Evolutionary conservation across 2,329 filamentous ascomycete species (phyloP), one percentile per base, ranked within the genome.

Genomic region (Penicillium sp.): DNA sequence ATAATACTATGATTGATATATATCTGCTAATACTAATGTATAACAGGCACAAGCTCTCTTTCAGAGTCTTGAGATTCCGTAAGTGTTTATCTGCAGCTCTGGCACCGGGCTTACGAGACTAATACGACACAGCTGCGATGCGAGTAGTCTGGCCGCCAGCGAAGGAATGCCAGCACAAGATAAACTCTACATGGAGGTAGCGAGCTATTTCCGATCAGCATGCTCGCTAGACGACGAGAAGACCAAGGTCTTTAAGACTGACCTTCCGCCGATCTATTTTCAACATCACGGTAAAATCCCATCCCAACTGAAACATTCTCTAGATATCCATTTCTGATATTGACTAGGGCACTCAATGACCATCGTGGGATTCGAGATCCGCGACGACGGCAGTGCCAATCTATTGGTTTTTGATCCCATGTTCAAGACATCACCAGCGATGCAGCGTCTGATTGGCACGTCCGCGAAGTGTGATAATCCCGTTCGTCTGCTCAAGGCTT

Each of bases 371-470:
- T 83, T 96, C 28, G 93, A 97, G 76, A 86, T 85, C 66, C 85
- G 84, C 30, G 81, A 78, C 37, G 84, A 89, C 62, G 90, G 91
- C 28, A 80, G 82, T 19, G 80, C 83, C 56, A 90, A 91, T 68
- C 80, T 98, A 19, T 81, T 98, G 0, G 91, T 97, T 13, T 96
- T 97, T 73, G 93, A 98, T 73, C 93, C 94, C 1, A 90, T 91
- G 79, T 92, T 91, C 75, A 88, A 85, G 58, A 90, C 93, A 50
- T 86, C 89, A 0, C 81, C 83, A 2, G 83, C 83, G 19, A 84
- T 96, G 70, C 83, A 81, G 64, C 85, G 85, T 57, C 77, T 92
- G 30, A 81, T 85, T 49, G 86, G 81, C 30, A 78, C 70, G 3
- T 78, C 75, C 15, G 65, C 73, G 24, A 70, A 76, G 71, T 70